phyloP scores from a whole-genome alignment of 2,329 filamentous ascomycete species.

The Chaetomiaceae sp. region DNA sequence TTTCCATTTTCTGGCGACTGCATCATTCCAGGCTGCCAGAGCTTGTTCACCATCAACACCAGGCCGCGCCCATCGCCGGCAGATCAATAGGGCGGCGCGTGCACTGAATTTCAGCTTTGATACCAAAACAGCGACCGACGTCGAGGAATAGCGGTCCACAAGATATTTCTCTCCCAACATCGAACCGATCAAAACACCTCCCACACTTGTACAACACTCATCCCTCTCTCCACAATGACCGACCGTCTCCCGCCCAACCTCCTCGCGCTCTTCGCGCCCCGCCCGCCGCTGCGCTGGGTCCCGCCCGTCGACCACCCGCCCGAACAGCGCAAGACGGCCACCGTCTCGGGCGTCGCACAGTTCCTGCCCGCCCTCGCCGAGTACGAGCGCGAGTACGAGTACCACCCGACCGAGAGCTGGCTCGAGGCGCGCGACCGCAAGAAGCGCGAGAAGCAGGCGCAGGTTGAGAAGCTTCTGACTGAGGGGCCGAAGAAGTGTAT shows the following conservation, averaged over 20 bases:
- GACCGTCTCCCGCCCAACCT: slow-evolving; percentile 93
- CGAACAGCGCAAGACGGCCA: slow-evolving; percentile 72
- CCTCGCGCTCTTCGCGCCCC: slow-evolving; percentile 89
- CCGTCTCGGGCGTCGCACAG: slow-evolving; percentile 67
- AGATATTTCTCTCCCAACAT: too few relatives aligned
- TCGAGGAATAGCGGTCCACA: too few relatives aligned
- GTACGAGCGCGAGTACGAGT: slow-evolving; percentile 73
- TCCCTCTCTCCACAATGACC: slow-evolving; percentile 60
- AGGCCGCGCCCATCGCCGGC: neutral
- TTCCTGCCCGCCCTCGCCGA: slow-evolving; percentile 70
- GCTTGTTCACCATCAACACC: neutral
- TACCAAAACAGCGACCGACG: too few relatives aligned
- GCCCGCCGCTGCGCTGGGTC: slow-evolving; percentile 86
- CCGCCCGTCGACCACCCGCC: slow-evolving; percentile 77
- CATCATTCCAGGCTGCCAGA: neutral
- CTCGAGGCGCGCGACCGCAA: slow-evolving; percentile 80
- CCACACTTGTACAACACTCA: neutral
- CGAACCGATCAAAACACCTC: neutral
- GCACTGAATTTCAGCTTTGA: too few relatives aligned
- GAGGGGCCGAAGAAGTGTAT: slow-evolving; percentile 63
- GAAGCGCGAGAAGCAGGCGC: slow-evolving; percentile 72
- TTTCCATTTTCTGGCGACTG: neutral
- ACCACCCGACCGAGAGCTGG: slow-evolving; percentile 86
- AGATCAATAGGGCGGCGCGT: neutral
- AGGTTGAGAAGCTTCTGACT: slow-evolving; percentile 57